A percentile compares a stretch with the other conserved stretches of the same genome.
Evolutionary conservation across 306 rosid species (phyloP).

Genomic region (apple (Malus domestica)): DNA sequence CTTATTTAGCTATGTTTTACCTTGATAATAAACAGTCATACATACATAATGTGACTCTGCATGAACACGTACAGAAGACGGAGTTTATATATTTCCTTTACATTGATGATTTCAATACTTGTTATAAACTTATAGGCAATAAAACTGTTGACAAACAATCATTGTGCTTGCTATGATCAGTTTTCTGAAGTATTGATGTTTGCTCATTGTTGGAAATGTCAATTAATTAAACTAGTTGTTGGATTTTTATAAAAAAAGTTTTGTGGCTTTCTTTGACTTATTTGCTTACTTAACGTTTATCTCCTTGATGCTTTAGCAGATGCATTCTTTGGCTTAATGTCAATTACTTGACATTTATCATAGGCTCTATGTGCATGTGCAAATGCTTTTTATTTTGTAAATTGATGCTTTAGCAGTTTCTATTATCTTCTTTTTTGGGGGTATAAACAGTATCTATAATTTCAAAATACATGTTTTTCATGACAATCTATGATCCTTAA

Average conservation of each 20-base stretch:
- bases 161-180: background rate
- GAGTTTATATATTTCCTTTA: background rate
- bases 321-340: too few relatives aligned
- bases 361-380: background rate
- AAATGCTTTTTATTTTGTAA: background rate
- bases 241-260: background rate
- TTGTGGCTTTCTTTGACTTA: background rate
- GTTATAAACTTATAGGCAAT: constrained; percentile 80
- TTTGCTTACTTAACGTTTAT: background rate
- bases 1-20: background rate
- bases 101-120: constrained; percentile 27
- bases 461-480: background rate
- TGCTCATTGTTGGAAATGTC: background rate
- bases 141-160: constrained; percentile 51
- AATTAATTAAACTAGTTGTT: background rate
- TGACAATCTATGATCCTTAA: background rate
- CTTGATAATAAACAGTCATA: background rate
- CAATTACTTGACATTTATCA: too few relatives aligned
- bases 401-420: background rate
- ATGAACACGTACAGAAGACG: background rate
- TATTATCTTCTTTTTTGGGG: background rate
- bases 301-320: background rate
- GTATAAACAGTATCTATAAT: too few relatives aligned
- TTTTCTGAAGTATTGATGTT: background rate
- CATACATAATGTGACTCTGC: background rate